These are phyloP conservation scores for Pleurotus tuoliensis DNA, from an alignment of 768 basidiomycete genomes.

Conservation along the genomic window DNA sequence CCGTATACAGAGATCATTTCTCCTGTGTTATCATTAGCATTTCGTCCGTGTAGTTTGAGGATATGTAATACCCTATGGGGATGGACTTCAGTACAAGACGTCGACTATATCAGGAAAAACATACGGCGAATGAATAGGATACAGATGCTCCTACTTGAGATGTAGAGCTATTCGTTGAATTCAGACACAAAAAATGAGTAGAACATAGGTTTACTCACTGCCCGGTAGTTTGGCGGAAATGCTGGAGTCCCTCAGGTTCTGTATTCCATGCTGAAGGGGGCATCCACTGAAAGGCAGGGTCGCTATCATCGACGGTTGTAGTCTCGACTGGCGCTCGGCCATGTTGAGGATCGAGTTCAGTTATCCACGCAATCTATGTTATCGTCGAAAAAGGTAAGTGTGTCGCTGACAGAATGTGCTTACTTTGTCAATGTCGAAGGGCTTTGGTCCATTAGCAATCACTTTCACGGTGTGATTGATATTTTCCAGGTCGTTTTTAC, in stretches of 20 bases:
- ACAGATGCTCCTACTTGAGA: constrained; percentile 12
- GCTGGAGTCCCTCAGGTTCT: constrained; percentile 13
- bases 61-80: background rate
- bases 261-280: constrained; percentile 23
- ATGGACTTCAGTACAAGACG: background rate
- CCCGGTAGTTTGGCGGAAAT: constrained; percentile 26
- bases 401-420: background rate
- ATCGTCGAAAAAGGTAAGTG: background rate
- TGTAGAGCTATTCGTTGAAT: constrained; percentile 12
- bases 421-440: constrained; percentile 35
- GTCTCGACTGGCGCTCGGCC: constrained; percentile 5
- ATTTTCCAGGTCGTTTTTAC: constrained; percentile 19
- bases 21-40: constrained; percentile 12
- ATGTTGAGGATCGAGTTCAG: constrained; percentile 8
- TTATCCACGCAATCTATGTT: constrained; percentile 18
- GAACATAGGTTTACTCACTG: constrained; percentile 18
- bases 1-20: constrained; percentile 29
- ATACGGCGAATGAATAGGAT: constrained; percentile 14
- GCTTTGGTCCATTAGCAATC: constrained; percentile 10
- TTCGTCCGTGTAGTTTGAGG: background rate
- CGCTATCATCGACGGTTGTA: constrained; percentile 17
- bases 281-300: constrained; percentile 27
- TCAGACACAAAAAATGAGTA: background rate
- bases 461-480: constrained; percentile 24
- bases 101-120: background rate